phyloP scores from a whole-genome alignment of 768 basidiomycete species.

The Lactifluus hygrophoroides region DNA sequence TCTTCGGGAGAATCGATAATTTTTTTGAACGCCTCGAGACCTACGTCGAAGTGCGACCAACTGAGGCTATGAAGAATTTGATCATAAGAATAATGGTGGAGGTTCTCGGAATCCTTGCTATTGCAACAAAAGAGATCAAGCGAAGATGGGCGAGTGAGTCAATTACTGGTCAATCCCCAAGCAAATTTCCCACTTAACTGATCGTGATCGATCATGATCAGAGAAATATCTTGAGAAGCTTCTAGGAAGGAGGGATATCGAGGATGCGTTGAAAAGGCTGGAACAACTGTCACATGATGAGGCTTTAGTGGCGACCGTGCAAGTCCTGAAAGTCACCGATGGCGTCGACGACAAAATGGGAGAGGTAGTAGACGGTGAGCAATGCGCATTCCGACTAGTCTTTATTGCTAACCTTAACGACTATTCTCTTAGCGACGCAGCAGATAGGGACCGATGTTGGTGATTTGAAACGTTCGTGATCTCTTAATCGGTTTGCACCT shows the following conservation, averaged over 20 bases:
- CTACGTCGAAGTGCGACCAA: background rate
- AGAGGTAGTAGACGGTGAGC: background rate
- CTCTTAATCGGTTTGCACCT: too few species aligned
- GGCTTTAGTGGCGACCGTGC: background rate
- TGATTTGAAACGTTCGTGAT: background rate
- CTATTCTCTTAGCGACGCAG: background rate
- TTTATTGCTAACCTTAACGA: background rate
- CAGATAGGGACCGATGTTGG: background rate
- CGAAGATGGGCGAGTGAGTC: background rate
- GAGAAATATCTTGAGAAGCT: background rate
- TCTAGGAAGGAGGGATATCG: background rate
- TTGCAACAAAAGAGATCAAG: background rate
- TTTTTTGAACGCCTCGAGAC: background rate
- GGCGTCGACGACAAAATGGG: background rate
- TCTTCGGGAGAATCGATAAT: conserved; percentile 1
- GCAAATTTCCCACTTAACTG: background rate
- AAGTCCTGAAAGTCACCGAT: background rate
- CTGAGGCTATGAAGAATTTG: background rate
- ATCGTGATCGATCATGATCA: too few species aligned
- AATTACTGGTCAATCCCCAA: too few species aligned
- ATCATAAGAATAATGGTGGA: background rate
- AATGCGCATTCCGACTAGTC: background rate
- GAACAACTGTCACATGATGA: background rate
- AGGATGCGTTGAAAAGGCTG: background rate
- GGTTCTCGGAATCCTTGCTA: background rate